These are phyloP conservation scores for Chlamydomonas schloesseri DNA, from an alignment of 139 green algal species.

Conservation along the genomic window DNA sequence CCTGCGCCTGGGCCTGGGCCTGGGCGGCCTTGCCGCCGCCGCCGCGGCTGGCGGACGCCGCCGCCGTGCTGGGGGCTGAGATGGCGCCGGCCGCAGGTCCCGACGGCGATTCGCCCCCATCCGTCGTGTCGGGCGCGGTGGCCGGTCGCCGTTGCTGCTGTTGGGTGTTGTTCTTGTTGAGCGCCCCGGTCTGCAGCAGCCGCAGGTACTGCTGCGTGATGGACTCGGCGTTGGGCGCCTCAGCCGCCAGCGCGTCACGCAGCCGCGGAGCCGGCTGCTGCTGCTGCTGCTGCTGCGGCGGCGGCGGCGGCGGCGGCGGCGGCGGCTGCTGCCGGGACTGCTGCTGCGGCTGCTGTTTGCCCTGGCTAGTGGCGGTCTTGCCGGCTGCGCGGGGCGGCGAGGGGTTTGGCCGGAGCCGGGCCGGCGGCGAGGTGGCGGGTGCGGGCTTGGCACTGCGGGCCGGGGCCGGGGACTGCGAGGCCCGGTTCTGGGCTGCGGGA, in stretches of 20 bases:
- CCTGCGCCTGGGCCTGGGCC: no score
- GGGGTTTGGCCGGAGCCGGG: background rate
- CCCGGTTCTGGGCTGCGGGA: no score
- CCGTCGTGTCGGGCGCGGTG: background rate
- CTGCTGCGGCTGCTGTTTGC: background rate
- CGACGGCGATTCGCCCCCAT: background rate
- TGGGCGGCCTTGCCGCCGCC: no score
- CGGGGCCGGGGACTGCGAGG: background rate
- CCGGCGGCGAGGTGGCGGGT: background rate
- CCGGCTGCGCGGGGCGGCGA: background rate
- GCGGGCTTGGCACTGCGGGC: background rate
- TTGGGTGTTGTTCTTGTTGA: background rate
- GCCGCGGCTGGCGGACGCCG: no score
- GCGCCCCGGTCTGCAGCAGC: slow-evolving; percentile 19
- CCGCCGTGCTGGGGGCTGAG: background rate
- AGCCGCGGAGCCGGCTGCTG: background rate
- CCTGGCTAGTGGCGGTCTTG: no score
- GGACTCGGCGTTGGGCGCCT: background rate
- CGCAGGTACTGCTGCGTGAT: slow-evolving; percentile 45
- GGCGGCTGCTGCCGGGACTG: background rate
- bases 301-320: background rate
- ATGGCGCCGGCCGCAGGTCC: background rate
- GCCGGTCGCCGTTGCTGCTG: background rate
- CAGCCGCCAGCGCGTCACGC: background rate
- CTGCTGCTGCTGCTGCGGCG: background rate